Evolutionary conservation across 768 basidiomycete species (phyloP), one percentile per base, ranked within the genome.

Genomic region (Pisolithus tinctorius): DNA sequence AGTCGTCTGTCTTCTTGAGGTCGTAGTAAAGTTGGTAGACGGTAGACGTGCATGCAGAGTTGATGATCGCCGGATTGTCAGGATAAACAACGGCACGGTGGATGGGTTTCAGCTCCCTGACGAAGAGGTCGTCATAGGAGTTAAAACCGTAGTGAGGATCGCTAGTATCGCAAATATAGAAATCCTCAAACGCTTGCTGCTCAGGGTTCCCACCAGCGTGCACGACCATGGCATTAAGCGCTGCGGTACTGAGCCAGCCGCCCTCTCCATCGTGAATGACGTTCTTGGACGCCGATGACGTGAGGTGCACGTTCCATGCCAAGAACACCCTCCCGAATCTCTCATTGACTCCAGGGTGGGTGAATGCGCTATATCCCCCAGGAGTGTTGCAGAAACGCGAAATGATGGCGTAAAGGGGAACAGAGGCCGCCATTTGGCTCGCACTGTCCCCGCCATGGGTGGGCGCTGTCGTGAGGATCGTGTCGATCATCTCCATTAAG

Each of bases 111-210:
- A 79, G 71, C 3, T 55, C 51, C 1, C 81, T 61, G 20, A 66
- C 74, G 61, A 85, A 85, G 69, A 81, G 82, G 55, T 77, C 70
- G 49, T 82, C 81, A 78, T 66, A 79, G 47, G 72, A 74, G 0
- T 8, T 63, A 61, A 65, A 80, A 0, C 83, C 82, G 53, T 72
- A 64, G 52, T 78, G 56, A 16, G 64, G 55, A 1, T 62, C 62
- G 1, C 58, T 52, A 0, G 76, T 73, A 49, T 79, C 63, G 50
- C 72, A 76, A 10, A 68, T 57, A 58, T 68, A 80, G 20, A 68
- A 66, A 11, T 71, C 53, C 5, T 58, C 59, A 49, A 80, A 80
- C 10, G 40, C 16, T 9, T 45, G 13, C 27, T 45, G 10, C 6
- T 25, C 9, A 34, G 57, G 57, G 13, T 55, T 51, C 46, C 41